Conservation (phyloP, 2,329 filamentous ascomycete genomes). For the Verruconis gallopava region DNA sequence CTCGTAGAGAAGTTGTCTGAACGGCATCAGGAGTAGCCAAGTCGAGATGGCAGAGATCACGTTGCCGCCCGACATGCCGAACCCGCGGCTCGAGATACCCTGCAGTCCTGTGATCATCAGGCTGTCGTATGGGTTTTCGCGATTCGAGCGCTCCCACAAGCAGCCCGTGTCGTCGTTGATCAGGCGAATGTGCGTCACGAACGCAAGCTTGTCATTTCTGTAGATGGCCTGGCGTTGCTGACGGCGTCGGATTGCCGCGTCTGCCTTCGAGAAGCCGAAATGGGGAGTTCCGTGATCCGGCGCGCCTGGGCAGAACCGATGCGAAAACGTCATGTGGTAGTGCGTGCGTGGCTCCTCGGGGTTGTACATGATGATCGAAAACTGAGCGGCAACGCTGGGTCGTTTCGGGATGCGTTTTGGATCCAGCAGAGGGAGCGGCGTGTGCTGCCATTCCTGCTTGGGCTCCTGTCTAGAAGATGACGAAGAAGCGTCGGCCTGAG, state of each 20-base stretch:
- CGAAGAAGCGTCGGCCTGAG: constrained; percentile 2
- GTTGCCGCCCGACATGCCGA: constrained; percentile 22
- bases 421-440: constrained; percentile 24
- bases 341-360: constrained; percentile 47
- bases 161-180: constrained; percentile 47
- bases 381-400: constrained; percentile 41
- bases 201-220: constrained; percentile 47
- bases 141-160: constrained; percentile 46
- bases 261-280: constrained; percentile 45
- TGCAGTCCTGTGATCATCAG: constrained; percentile 44
- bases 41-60: constrained; percentile 43
- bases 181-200: constrained; percentile 48
- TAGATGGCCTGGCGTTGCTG: constrained; percentile 46
- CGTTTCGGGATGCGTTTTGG: constrained; percentile 25
- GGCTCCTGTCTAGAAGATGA: background rate
- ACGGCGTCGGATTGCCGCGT: constrained; percentile 44
- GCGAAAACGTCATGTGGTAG: constrained; percentile 41
- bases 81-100: constrained; percentile 23
- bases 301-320: constrained; percentile 45
- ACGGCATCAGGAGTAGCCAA: constrained; percentile 46
- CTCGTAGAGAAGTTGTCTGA: constrained; percentile 42
- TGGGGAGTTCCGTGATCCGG: constrained; percentile 53
- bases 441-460: constrained; percentile 18
- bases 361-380: constrained; percentile 50
- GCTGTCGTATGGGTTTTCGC: constrained; percentile 44